Evolutionary conservation across 2,329 filamentous ascomycete genomes (phyloP).

Genomic region (Fusarium sp.): DNA sequence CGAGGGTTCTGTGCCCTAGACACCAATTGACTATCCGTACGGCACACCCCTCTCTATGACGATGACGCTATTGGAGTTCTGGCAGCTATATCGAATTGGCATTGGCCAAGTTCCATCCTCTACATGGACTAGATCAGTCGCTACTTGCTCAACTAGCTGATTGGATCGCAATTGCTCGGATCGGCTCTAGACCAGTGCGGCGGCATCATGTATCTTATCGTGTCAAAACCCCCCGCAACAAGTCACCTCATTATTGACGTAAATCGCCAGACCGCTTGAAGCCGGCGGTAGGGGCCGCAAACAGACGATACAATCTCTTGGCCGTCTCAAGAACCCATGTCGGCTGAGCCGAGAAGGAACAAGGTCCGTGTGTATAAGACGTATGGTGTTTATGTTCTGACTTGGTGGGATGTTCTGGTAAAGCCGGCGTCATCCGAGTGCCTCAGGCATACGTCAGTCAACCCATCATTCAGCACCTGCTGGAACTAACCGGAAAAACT

Average conservation of each 20-base stretch:
- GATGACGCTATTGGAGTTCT: background rate
- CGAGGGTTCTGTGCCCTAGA: background rate
- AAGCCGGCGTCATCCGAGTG: slow-evolving; percentile 19
- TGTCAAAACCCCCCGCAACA: slow-evolving; percentile 34
- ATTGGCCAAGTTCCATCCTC: background rate
- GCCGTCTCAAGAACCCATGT: background rate
- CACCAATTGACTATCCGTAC: background rate
- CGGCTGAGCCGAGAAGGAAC: background rate
- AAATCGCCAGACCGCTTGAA: slow-evolving; percentile 41
- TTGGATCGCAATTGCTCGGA: background rate
- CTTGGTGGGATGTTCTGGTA: background rate
- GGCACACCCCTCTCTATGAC: background rate
- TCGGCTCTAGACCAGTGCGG: slow-evolving; percentile 17
- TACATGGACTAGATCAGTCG: background rate
- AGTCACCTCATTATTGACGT: slow-evolving; percentile 43
- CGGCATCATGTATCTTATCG: slow-evolving; percentile 18
- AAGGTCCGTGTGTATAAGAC: background rate
- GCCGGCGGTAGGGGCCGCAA: slow-evolving; percentile 29
- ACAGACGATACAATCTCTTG: slow-evolving; percentile 9
- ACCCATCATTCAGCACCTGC: slow-evolving; percentile 12
- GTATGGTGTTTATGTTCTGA: background rate
- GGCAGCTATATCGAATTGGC: background rate
- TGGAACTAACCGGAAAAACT: slow-evolving; percentile 44
- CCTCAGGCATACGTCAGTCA: slow-evolving; percentile 35
- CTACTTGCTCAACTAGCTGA: background rate